These are phyloP conservation scores for Sextonia rubra DNA, from an alignment of 164 flowering plant species.

Conservation along the genomic window DNA sequence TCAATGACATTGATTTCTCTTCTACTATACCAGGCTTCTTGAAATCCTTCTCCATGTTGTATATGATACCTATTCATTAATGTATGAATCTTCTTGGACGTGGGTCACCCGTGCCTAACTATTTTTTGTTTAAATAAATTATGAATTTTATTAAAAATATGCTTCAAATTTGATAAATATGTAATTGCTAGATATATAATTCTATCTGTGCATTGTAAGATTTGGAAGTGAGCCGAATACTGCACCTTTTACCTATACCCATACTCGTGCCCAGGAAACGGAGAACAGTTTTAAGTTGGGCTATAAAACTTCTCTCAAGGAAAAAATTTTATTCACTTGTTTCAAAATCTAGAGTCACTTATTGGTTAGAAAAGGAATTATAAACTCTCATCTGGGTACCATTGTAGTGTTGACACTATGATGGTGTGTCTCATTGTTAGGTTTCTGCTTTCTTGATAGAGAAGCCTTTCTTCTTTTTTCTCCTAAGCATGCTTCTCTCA, in stretches of 20 bases:
- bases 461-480: too few species aligned
- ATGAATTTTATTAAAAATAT: too few species aligned
- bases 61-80: too few species aligned
- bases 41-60: neutral
- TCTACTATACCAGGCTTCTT: neutral
- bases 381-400: neutral
- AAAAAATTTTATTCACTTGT: too few species aligned
- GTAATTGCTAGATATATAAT: too few species aligned
- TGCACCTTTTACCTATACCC: neutral
- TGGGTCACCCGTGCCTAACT: neutral
- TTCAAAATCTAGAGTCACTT: neutral
- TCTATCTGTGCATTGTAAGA: neutral
- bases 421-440: neutral
- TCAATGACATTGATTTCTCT: neutral
- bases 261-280: neutral
- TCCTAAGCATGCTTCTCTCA: neutral
- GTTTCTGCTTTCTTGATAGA: neutral
- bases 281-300: neutral
- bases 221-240: neutral
- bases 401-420: neutral
- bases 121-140: too few species aligned
- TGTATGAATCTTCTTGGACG: neutral
- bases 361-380: too few species aligned
- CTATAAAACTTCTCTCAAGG: neutral
- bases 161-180: neutral